Percentiles rank a stretch among this genome's conserved stretches.
phyloP scores from a whole-genome alignment of 441 rosid genomes.

The Pelargonium cotyledonis region DNA sequence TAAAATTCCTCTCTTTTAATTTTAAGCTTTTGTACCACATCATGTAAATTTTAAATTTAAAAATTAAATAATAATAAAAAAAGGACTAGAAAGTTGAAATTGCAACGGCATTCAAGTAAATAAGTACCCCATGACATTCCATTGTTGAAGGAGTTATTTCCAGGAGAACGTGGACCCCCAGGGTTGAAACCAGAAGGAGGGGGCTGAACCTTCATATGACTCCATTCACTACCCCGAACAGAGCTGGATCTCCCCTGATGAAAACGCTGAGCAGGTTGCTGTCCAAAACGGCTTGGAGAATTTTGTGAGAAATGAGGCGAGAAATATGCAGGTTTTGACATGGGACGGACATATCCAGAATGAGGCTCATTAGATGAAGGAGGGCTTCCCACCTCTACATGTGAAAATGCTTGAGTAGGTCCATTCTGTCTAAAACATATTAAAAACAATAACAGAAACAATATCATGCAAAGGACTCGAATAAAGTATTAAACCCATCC shows the following conservation, averaged over 20 bases:
- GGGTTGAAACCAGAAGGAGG: constrained; percentile 55
- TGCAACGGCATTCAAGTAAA: constrained; percentile 20
- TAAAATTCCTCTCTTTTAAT: not conserved
- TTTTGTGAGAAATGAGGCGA: constrained; percentile 56
- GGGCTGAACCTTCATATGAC: constrained; percentile 59
- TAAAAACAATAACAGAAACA: constrained; percentile 10
- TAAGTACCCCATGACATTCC: constrained; percentile 82
- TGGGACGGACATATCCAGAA: constrained; percentile 55
- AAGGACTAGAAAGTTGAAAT: constrained; percentile 5
- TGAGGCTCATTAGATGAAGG: constrained; percentile 60
- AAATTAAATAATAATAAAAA: not conserved
- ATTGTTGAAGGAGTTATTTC: constrained; percentile 61
- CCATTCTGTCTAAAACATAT: constrained; percentile 54
- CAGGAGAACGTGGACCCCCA: constrained; percentile 73
- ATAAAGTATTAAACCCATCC: not conserved
- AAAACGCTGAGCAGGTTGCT: constrained; percentile 53
- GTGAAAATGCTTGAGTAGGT: constrained; percentile 52
- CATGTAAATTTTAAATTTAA: not conserved
- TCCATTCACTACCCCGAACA: constrained; percentile 62
- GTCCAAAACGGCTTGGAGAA: constrained; percentile 92
- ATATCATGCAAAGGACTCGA: not conserved
- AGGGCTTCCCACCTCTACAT: constrained; percentile 65
- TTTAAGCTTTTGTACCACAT: too few relatives aligned
- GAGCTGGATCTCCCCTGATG: constrained; percentile 52
- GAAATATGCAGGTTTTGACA: constrained; percentile 54